Evolutionary conservation across 345 rosid genomes (phyloP).

Genomic region (Gossypium mustelinum): DNA sequence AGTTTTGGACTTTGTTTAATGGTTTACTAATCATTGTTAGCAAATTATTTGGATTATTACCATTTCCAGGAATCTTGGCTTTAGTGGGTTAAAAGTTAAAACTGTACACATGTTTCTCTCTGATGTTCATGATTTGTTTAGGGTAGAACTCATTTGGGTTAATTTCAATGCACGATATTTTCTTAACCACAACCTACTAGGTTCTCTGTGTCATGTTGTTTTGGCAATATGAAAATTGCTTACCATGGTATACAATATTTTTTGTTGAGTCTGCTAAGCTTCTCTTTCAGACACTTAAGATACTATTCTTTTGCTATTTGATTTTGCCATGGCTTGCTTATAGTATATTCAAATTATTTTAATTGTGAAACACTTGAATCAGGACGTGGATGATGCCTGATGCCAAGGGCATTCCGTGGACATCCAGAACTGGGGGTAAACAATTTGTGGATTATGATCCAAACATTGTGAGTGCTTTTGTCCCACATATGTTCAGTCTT

Average conservation of each 20-base stretch:
- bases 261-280: neutral
- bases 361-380: constrained; percentile 17
- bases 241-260: neutral
- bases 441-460: constrained; percentile 25
- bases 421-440: constrained; percentile 11
- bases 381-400: constrained; percentile 48
- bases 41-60: neutral
- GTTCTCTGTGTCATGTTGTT: neutral
- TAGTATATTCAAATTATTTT: neutral
- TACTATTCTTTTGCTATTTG: neutral
- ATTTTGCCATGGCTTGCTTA: neutral
- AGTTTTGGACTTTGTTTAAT: neutral
- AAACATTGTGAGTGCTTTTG: constrained; percentile 35
- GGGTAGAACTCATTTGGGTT: neutral
- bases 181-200: neutral
- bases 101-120: neutral
- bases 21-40: neutral
- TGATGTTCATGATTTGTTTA: neutral
- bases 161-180: neutral
- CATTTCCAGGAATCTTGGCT: neutral
- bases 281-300: neutral
- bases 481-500: neutral
- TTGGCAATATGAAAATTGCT: neutral
- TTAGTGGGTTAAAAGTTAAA: neutral
- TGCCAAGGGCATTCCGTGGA: constrained; percentile 18